Conservation (phyloP, 768 basidiomycete genomes). For the Kwoniella sp. region DNA sequence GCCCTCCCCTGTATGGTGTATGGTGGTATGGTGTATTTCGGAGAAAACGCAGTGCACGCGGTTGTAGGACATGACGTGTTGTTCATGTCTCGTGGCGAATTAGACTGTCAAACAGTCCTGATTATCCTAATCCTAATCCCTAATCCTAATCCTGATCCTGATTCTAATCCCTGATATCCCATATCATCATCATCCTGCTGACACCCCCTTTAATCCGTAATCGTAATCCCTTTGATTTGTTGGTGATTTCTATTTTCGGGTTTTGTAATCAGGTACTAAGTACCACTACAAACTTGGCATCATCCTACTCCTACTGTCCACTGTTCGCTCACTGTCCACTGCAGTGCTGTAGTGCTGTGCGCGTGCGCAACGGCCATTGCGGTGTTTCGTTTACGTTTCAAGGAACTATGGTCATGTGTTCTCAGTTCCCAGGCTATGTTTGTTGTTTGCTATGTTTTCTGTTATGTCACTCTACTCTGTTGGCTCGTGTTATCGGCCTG, state of each 20-base stretch:
- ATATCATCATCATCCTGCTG: no score
- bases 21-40: background rate
- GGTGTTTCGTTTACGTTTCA: background rate
- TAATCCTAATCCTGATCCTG: no score
- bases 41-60: background rate
- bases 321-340: no score
- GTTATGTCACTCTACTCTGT: background rate
- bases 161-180: no score
- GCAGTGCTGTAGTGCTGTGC: no score
- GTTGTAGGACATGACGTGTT: background rate
- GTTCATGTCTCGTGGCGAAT: no score
- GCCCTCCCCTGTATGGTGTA: no score
- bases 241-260: background rate
- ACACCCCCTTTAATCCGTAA: background rate
- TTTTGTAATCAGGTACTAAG: slow-evolving; percentile 3
- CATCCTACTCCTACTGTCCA: background rate
- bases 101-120: no score
- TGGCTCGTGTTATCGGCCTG: background rate
- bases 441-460: no score
- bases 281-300: slow-evolving; percentile 2
- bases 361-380: background rate
- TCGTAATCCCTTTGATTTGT: background rate
- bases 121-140: background rate
- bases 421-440: background rate
- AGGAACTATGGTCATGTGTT: slow-evolving; percentile 1